Evolutionary conservation across 2,329 filamentous ascomycete species (phyloP), one percentile per base, ranked within the genome.

Genomic region (Exophiala lecanii-corni): DNA sequence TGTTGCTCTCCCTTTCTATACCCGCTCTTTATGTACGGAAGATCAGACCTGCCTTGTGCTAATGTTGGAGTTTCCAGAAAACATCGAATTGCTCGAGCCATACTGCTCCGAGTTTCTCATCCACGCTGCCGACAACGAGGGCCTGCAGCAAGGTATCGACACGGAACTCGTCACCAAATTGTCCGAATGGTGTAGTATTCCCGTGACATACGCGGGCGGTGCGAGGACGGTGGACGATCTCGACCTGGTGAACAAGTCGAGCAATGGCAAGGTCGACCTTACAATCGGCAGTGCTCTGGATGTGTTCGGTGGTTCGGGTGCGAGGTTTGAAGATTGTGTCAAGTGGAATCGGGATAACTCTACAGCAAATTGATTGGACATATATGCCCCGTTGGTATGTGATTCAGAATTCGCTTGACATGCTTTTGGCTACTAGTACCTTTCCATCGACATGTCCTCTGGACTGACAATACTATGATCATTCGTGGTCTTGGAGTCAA

Each of bases 61-160:
- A n/a, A n/a, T n/a, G n/a, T n/a, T n/a, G n/a, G n/a, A n/a, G n/a
- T 18, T 13, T 4, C 15, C 58, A 94, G 91, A 86, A 53, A 86
- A 85, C 4, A 94, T 97, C 59, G 73, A 75, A 43, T 70, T 78
- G 30, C 76, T 97, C 17, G 87, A 95, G 59, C 89, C 89, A 4
- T 92, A 92, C 67, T 97, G 92, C 70, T 88, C 86, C 50, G 92
- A 98, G 64, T 97, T 98, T 60, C 77, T 98, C 41, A 92, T 98
- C 60, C 92, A 98, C 63, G 92, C 92, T 12, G 92, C 92, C 31
- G 92, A 98, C 64, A 92, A 95, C 51, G 92, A 98, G 67, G 92
- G 92, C 9, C 73, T 97, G 32, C 92, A 97, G 64, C 78, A 80
- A 58, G 92, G 92, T 35, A 86, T 98, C 51, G 92, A 98, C 57